Percentiles rank a stretch among this genome's conserved stretches.
phyloP scores from a whole-genome alignment of 495 filamentous ascomycete genomes.

The Rusavskia elegans region DNA sequence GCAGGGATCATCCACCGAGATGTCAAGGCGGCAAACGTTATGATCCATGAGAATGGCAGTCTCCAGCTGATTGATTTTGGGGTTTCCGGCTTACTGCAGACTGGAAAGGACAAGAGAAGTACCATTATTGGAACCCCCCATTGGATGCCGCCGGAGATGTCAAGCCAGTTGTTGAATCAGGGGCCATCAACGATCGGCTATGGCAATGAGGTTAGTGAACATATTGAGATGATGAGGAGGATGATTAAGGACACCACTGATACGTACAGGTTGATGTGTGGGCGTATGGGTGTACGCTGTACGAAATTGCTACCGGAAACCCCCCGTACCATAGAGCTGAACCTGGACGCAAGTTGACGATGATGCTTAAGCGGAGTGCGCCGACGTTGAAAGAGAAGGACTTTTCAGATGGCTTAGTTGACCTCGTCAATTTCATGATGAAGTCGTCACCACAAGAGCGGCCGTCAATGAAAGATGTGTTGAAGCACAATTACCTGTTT shows the following conservation, averaged over 20 bases:
- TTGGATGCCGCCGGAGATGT: constrained; percentile 91
- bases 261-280: constrained; percentile 65
- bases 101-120: constrained; percentile 65
- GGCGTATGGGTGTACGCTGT: constrained; percentile 84
- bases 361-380: constrained; percentile 42
- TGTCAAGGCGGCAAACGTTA: constrained; percentile 85
- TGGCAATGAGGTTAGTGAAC: constrained; percentile 33
- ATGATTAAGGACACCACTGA: too few species aligned
- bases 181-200: constrained; percentile 21
- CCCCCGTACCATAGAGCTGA: constrained; percentile 47
- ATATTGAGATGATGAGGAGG: neutral
- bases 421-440: constrained; percentile 66
- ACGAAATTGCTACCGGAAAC: constrained; percentile 78
- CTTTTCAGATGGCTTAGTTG: constrained; percentile 38
- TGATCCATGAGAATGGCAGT: constrained; percentile 73
- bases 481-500: constrained; percentile 31
- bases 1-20: constrained; percentile 92
- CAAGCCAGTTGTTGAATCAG: neutral
- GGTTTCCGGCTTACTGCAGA: constrained; percentile 76
- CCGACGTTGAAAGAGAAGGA: constrained; percentile 61
- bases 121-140: constrained; percentile 91
- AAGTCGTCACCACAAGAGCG: constrained; percentile 58
- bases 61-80: constrained; percentile 94
- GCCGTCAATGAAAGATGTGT: constrained; percentile 42
- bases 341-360: constrained; percentile 42